These are phyloP conservation scores for Irpex sp. DNA, from an alignment of 1,284 basidiomycete genomes.

Conservation along the genomic window DNA sequence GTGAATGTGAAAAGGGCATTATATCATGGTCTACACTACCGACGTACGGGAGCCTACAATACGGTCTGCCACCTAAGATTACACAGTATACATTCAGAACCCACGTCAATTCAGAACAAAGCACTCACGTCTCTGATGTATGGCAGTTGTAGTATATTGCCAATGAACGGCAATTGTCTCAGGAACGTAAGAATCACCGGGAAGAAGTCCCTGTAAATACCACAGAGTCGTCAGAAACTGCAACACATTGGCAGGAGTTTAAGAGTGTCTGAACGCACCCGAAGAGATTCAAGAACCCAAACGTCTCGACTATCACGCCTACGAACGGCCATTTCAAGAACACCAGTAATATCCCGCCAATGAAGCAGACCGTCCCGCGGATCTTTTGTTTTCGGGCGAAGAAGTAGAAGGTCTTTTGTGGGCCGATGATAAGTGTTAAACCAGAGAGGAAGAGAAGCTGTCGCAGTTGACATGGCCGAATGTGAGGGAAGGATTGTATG, in stretches of 20 bases:
- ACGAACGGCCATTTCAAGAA: conserved; percentile 92
- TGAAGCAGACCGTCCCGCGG: conserved; percentile 89
- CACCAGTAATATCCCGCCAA: conserved; percentile 85
- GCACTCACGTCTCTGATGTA: conserved; percentile 70
- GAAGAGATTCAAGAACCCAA: conserved; percentile 97
- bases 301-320: conserved; percentile 91
- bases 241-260: too few species aligned
- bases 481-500: not conserved
- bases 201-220: conserved; percentile 87
- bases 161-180: conserved; percentile 91
- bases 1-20: not conserved
- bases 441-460: conserved; percentile 92
- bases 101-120: not conserved
- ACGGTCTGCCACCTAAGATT: conserved; percentile 62
- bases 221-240: not conserved
- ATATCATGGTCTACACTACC: conserved; percentile 46
- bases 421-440: conserved; percentile 92
- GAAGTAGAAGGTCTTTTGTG: conserved; percentile 96
- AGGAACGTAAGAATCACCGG: conserved; percentile 97
- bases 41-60: conserved; percentile 74
- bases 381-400: conserved; percentile 96
- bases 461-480: not conserved
- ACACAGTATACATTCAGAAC: not conserved
- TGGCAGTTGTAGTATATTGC: conserved; percentile 83
- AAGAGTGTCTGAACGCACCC: conserved; percentile 61